A percentile compares a stretch with the other conserved stretches of the same genome.
Conservation (phyloP, 2,329 filamentous ascomycete genomes). For the Cryphonectria parasitica region DNA sequence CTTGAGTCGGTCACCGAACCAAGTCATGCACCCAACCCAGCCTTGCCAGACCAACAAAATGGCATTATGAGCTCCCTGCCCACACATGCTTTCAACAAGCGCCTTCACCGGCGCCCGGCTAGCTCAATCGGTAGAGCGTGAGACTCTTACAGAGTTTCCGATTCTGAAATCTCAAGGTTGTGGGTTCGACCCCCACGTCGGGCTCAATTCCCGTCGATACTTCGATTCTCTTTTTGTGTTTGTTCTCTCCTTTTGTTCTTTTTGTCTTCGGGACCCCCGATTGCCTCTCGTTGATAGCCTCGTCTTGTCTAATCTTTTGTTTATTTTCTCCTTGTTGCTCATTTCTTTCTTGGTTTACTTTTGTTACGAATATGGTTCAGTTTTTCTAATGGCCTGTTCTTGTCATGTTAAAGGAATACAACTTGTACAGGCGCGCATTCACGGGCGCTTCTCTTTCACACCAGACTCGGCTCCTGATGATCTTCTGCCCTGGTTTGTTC, state of each 20-base stretch:
- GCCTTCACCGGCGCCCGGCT: conserved; percentile 48
- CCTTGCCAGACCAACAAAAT: neutral
- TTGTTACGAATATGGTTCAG: no score
- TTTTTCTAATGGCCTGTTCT: no score
- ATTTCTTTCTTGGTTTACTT: no score
- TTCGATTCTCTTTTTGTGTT: neutral
- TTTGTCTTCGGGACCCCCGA: neutral
- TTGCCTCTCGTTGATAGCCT: no score
- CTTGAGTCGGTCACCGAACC: neutral
- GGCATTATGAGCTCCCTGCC: neutral
- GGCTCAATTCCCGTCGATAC: conserved; percentile 17
- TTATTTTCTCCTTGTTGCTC: no score
- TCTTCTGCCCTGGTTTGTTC: no score
- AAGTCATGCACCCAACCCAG: neutral
- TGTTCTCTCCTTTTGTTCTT: neutral
- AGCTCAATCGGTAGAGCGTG: conserved; percentile 75
- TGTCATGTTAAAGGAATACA: no score
- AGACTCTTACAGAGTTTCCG: conserved; percentile 58
- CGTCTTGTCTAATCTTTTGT: no score
- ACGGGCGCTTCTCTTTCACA: no score
- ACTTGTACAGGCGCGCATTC: no score
- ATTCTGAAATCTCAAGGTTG: conserved; percentile 18
- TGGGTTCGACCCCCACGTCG: conserved; percentile 23
- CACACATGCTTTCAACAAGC: neutral
- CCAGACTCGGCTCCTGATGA: no score